Evolutionary conservation across 1,284 basidiomycete species (phyloP), one percentile per base, ranked within the genome.

Genomic region (Trametes hirsuta): DNA sequence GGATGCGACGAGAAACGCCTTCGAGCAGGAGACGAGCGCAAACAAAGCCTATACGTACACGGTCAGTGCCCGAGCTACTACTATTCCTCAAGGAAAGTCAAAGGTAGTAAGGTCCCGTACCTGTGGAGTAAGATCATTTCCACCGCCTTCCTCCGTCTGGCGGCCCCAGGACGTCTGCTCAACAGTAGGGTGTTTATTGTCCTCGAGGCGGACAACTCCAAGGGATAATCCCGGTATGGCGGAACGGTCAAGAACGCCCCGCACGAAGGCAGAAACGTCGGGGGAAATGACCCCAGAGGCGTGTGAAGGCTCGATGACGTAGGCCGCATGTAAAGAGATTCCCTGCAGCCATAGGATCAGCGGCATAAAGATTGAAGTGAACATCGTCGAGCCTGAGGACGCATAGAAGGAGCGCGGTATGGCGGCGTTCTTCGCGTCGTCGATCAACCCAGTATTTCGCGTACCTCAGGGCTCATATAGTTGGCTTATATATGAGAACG

Each of bases 1-100:
- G 0, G 77, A 68, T 2, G 75, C 64, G 0, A 73, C 69, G 0
- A 77, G 72, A 65, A 82, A 81, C 0, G 79, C 74, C 60, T 82
- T 83, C 1, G 79, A 79, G 65, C 77, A 79, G 14, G 79, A 81
- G 1, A 72, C 80, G 42, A 83, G 74, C 2, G 64, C 68, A 62
- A 80, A 80, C 24, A 77, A 64, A 0, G 77, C 74, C 79, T 81
- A 14, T 8, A 5, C 30, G 25, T 6, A 47, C 5, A n/a, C 25
- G 30, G 9, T 11, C 18, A 34, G 15, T 12, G 18, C 18, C 9
- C 5, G 12, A 9, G 40, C 44, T 21, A 9, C 18, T 2, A 12
- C 10, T 18, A 40, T 14, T 40, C 39, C 12, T 18, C 11, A 4
- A 40, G 39, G 35, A 1, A 24, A 18, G 12, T 2, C 25, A 10